These are phyloP conservation scores for Centaurea solstitialis DNA, from an alignment of 129 eudicot genomes.

Conservation along the genomic window DNA sequence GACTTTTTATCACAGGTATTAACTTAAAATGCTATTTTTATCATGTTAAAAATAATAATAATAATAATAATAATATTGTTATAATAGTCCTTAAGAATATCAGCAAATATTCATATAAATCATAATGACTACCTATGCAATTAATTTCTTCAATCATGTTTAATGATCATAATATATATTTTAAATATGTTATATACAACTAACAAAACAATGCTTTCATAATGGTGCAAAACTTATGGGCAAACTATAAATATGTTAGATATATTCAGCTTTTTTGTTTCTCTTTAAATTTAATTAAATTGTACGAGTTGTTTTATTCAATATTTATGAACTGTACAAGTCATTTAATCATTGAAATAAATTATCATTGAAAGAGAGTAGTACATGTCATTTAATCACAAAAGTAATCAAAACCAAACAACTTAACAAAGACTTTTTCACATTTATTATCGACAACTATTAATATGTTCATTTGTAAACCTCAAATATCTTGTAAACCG, in stretches of 20 bases:
- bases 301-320: neutral
- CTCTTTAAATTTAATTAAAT: neutral
- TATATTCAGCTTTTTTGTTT: neutral
- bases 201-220: neutral
- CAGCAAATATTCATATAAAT: neutral
- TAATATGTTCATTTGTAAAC: too few relatives aligned
- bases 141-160: neutral
- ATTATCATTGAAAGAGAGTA: neutral
- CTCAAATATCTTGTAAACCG: too few relatives aligned
- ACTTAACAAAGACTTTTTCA: neutral
- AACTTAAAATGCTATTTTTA: neutral
- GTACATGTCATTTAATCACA: neutral
- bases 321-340: neutral
- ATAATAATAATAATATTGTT: too few relatives aligned
- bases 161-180: too few relatives aligned
- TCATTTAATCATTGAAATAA: neutral
- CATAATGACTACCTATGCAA: neutral
- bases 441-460: neutral
- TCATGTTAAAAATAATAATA: neutral
- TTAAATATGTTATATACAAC: neutral
- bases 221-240: neutral
- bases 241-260: neutral
- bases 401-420: neutral
- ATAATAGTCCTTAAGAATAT: neutral
- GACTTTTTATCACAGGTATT: too few relatives aligned